Evolutionary conservation across 805 yeast species (phyloP).

Genomic region (Metschnikowia henanensis): DNA sequence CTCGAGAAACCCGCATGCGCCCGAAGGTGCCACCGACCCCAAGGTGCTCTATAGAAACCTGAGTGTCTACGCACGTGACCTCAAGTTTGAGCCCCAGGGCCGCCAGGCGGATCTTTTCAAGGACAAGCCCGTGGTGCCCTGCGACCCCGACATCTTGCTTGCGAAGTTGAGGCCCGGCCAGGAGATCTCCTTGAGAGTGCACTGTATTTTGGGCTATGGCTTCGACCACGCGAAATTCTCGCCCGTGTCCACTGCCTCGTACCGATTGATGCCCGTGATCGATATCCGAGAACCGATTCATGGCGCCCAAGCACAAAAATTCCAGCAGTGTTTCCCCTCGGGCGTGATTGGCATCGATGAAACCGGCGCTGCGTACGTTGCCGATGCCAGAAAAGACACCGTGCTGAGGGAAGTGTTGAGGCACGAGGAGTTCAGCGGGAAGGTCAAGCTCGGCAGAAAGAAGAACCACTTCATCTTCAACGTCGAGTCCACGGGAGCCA

Average conservation of each 20-base stretch:
- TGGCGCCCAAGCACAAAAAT: slow-evolving; percentile 74
- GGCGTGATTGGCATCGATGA: slow-evolving; percentile 84
- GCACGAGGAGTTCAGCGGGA: slow-evolving; percentile 86
- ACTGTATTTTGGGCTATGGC: slow-evolving; percentile 90
- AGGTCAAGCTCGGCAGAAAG: slow-evolving; percentile 86
- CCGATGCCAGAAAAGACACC: slow-evolving; percentile 92
- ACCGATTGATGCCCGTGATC: slow-evolving; percentile 87
- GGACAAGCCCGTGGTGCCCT: slow-evolving; percentile 64
- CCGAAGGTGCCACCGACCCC: slow-evolving; percentile 76
- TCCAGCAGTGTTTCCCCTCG: slow-evolving; percentile 87
- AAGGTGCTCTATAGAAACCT: slow-evolving; percentile 80
- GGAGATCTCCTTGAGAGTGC: slow-evolving; percentile 87
- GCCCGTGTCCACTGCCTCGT: slow-evolving; percentile 96
- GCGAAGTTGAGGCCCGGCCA: slow-evolving; percentile 97
- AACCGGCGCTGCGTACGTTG: slow-evolving; percentile 71
- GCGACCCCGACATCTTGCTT: slow-evolving; percentile 85
- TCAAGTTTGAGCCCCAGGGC: slow-evolving; percentile 91
- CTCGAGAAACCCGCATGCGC: slow-evolving; percentile 82
- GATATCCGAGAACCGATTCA: slow-evolving; percentile 70
- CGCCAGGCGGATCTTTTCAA: slow-evolving; percentile 74
- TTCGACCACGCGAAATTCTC: slow-evolving; percentile 97
- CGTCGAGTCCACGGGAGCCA: slow-evolving; percentile 94
- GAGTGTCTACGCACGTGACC: slow-evolving; percentile 84
- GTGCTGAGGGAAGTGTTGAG: slow-evolving; percentile 96
- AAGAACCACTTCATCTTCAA: slow-evolving; percentile 94